Conservation (phyloP, 345 rosid species). For the Arabis alpina region DNA sequence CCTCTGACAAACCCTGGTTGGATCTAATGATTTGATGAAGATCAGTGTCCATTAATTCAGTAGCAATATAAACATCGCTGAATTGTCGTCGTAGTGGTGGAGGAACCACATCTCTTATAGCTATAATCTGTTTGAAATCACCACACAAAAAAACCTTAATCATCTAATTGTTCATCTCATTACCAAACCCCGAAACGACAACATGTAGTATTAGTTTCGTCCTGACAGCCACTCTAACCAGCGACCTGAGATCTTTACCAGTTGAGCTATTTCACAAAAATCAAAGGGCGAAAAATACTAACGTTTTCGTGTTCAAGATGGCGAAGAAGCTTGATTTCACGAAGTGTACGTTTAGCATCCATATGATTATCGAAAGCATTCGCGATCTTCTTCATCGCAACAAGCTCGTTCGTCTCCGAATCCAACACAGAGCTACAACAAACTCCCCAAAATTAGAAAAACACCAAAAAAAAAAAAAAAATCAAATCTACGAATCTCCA, state of each 20-base stretch:
- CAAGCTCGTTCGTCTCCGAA: constrained; percentile 88
- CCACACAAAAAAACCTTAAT: neutral
- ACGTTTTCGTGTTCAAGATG: constrained; percentile 99
- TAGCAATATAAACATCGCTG: constrained; percentile 81
- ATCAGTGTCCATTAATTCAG: constrained; percentile 95
- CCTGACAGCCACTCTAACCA: too few relatives aligned
- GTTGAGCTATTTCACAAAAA: too few relatives aligned
- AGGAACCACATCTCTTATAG: constrained; percentile 86
- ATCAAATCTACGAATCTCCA: neutral
- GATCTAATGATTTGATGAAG: constrained; percentile 94
- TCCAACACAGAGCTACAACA: constrained; percentile 80
- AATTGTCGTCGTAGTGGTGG: constrained; percentile 87
- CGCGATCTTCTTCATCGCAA: constrained; percentile 97
- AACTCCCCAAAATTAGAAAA: neutral
- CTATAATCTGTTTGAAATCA: constrained; percentile 62
- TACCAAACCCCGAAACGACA: too few relatives aligned
- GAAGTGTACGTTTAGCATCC: constrained; percentile 99
- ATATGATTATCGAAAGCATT: constrained; percentile 92
- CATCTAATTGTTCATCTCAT: neutral
- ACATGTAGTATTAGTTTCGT: too few relatives aligned
- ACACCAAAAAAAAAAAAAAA: neutral
- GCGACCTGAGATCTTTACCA: too few relatives aligned
- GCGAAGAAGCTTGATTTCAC: constrained; percentile 93
- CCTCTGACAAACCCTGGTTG: constrained; percentile 85
- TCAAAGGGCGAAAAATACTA: too few relatives aligned